Percentiles rank a stretch among this genome's conserved stretches.
Conservation (phyloP, 2,329 filamentous ascomycete species). For the Aspergillus sojae region DNA sequence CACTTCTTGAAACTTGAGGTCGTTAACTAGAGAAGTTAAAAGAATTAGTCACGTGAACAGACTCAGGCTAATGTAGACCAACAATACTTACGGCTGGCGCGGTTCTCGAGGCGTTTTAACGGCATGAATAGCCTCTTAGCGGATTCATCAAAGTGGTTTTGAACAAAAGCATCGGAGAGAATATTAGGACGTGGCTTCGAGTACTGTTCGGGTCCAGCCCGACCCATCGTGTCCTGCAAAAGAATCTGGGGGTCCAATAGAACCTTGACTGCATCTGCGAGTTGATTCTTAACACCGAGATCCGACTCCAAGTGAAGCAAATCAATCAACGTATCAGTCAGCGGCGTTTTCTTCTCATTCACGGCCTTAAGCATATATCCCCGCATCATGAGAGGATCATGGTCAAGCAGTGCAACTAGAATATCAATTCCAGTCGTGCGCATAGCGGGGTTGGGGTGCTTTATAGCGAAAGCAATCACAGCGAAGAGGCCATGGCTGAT, state of each 20-base stretch:
- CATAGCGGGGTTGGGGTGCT: constrained; percentile 79
- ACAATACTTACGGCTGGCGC: constrained; percentile 52
- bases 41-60: constrained; percentile 9
- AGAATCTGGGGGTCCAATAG: constrained; percentile 74
- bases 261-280: constrained; percentile 93
- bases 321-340: constrained; percentile 92
- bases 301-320: constrained; percentile 89
- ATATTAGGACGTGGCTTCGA: constrained; percentile 67
- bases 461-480: constrained; percentile 89
- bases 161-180: constrained; percentile 82
- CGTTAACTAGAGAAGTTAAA: constrained; percentile 55
- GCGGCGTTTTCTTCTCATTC: constrained; percentile 77
- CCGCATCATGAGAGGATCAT: constrained; percentile 92
- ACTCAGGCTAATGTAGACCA: background rate
- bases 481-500: constrained; percentile 82
- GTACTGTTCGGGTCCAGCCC: constrained; percentile 68
- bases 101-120: constrained; percentile 74
- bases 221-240: constrained; percentile 59
- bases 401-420: constrained; percentile 89
- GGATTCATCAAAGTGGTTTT: constrained; percentile 86
- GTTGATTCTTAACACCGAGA: constrained; percentile 90
- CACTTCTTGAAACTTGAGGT: constrained; percentile 79
- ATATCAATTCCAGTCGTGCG: constrained; percentile 93
- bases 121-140: constrained; percentile 85
- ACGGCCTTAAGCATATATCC: constrained; percentile 91